A percentile compares a stretch with the other conserved stretches of the same genome.
These are phyloP conservation scores for Trichoderma sp. DNA, from an alignment of 2,329 filamentous ascomycete species.

Conservation along the genomic window DNA sequence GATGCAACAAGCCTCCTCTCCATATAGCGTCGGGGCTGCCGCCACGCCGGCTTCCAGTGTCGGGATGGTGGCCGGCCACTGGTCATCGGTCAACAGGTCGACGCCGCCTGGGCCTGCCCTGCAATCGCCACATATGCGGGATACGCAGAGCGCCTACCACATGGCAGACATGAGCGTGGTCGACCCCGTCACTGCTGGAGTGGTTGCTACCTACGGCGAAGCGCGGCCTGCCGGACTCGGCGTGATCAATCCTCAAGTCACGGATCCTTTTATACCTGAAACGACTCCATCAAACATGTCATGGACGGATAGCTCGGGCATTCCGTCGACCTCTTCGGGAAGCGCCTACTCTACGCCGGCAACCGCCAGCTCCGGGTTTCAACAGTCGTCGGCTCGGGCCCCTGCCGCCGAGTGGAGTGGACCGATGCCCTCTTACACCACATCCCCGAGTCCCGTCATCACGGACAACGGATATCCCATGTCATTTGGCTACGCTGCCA, in stretches of 20 bases:
- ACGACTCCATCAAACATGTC: constrained; percentile 30
- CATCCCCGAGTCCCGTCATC: constrained; percentile 32
- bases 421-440: constrained; percentile 37
- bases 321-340: constrained; percentile 51
- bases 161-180: constrained; percentile 33
- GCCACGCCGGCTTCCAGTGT: constrained; percentile 28
- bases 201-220: constrained; percentile 32
- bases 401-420: constrained; percentile 41
- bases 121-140: constrained; percentile 28
- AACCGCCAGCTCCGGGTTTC: constrained; percentile 42
- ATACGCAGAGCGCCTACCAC: constrained; percentile 32
- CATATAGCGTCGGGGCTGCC: constrained; percentile 19
- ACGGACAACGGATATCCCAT: constrained; percentile 36
- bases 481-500: constrained; percentile 36
- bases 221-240: constrained; percentile 35
- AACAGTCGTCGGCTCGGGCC: constrained; percentile 35
- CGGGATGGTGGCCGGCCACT: constrained; percentile 31
- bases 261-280: constrained; percentile 33
- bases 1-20: constrained; percentile 31
- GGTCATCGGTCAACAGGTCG: constrained; percentile 32
- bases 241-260: constrained; percentile 30
- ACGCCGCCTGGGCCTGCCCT: constrained; percentile 29
- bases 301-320: constrained; percentile 46
- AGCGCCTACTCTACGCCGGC: constrained; percentile 52
- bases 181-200: constrained; percentile 28